Conservation (phyloP, 75 land plant species). For the Pinus tabuliformis region DNA sequence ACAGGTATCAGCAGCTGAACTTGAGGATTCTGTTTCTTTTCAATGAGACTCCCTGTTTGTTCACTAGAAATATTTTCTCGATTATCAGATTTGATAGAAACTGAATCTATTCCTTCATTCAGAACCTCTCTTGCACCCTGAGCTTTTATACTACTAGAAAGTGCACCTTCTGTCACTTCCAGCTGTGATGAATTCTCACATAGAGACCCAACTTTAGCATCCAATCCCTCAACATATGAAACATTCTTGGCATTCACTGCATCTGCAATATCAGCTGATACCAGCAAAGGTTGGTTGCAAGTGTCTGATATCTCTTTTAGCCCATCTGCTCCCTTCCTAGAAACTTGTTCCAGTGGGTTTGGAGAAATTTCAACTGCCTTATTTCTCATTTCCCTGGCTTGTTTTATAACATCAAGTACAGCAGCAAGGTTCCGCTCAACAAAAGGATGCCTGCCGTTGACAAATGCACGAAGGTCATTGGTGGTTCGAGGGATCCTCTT, state of each 20-base stretch:
- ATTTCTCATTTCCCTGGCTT: neutral
- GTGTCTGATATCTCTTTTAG: neutral
- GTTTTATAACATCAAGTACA: conserved; percentile 54
- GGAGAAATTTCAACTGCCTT: neutral
- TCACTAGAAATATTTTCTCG: neutral
- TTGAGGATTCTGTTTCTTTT: neutral
- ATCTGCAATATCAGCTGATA: neutral
- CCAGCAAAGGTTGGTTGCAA: neutral
- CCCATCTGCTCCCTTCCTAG: neutral
- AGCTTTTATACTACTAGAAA: too few species aligned
- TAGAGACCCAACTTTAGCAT: neutral
- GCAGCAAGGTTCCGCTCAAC: conserved; percentile 61
- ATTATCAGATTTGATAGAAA: neutral
- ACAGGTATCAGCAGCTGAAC: too few species aligned
- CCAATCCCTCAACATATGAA: neutral
- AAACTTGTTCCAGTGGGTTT: neutral
- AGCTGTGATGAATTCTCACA: neutral
- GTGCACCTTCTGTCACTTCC: neutral
- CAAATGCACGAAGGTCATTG: conserved; percentile 39
- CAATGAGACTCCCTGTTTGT: neutral
- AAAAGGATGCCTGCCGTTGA: conserved; percentile 67
- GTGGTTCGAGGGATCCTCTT: conserved; percentile 64
- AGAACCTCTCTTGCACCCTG: too few species aligned
- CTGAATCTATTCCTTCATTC: too few species aligned
- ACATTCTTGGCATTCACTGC: neutral